Base-by-base conservation (phyloP, 78 protist genomes). In the Isochrysis galbana region DNA sequence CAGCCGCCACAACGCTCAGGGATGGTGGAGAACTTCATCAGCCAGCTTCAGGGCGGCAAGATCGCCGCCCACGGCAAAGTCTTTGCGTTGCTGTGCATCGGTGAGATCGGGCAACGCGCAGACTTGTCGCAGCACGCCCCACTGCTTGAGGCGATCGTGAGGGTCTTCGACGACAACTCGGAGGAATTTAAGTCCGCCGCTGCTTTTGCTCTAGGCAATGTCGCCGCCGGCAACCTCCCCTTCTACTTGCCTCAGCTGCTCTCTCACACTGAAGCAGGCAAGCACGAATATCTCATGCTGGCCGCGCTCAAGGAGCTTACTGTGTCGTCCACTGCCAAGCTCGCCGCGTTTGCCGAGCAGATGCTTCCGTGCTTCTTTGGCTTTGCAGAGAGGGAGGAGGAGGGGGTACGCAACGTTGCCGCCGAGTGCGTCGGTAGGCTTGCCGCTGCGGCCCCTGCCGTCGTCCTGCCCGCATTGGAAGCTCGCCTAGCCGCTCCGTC, bases 381-480 rank as follows among this genome's bases (percentile, higher is more conserved):
- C 0, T 78, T 96, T 36, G 90, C 96, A 46, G 97, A 93, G 51
- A 25, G 42, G 41, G 93, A 87, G 55, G 98, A 98, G 46, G 99
- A 98, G 51, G 98, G 98, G 78, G 96, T 95, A n/a, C 96, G 98
- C 90, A 97, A 90, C 47, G 93, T 98, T 29, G 98, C 96, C 39
- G 94, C 98, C 5, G 99, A 98, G 32, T 98, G 99, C 90, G 91
- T 98, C 21, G 99, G 99, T 47, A 93, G 95, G 87, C 94, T 98
- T 41, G 77, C 97, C 26, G 90, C 95, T 41, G 78, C 96, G n/a
- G 39, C 61, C 32, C 98, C 98, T 42, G 88, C 42, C n/a, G 87
- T 38, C 5, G 91, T 96, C 91, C 77, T 97, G 38, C 95, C 96
- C 39, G 61, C 19, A 78, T n/a, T 98, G 36, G 38, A 41, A 29